Evolutionary conservation across 2,329 filamentous ascomycete genomes (phyloP).

Genomic region (Rhynchosporium graminicola): DNA sequence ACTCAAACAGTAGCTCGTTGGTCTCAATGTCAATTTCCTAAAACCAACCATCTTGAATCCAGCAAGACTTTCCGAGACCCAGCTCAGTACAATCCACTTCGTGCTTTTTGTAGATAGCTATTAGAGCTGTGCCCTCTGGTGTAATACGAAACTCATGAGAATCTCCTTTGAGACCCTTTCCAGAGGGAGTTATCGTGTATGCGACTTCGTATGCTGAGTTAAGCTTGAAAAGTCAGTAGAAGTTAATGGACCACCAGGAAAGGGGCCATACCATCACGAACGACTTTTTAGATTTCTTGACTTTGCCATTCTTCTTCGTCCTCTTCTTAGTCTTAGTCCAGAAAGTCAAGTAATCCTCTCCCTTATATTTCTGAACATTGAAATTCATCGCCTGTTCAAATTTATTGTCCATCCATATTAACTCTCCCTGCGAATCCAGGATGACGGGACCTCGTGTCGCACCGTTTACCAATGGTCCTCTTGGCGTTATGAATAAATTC

Average conservation of each 20-base stretch:
- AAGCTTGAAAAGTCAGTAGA: neutral
- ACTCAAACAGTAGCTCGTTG: slow-evolving; percentile 52
- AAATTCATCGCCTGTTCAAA: slow-evolving; percentile 21
- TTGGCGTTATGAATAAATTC: slow-evolving; percentile 23
- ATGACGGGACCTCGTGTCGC: slow-evolving; percentile 21
- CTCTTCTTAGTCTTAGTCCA: slow-evolving; percentile 19
- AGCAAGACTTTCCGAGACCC: slow-evolving; percentile 14
- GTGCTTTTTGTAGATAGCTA: slow-evolving; percentile 20
- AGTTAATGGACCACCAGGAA: neutral
- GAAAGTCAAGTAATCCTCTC: slow-evolving; percentile 22
- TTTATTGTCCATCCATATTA: slow-evolving; percentile 22
- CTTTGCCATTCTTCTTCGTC: slow-evolving; percentile 16
- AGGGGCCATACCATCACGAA: slow-evolving; percentile 15
- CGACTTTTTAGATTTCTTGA: slow-evolving; percentile 11
- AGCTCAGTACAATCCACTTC: slow-evolving; percentile 18
- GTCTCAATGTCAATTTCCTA: slow-evolving; percentile 55
- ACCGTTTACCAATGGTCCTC: slow-evolving; percentile 21
- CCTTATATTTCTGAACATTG: slow-evolving; percentile 20
- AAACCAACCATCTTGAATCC: slow-evolving; percentile 38
- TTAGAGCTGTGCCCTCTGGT: slow-evolving; percentile 20
- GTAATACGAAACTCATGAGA: slow-evolving; percentile 24
- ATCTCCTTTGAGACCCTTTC: slow-evolving; percentile 20
- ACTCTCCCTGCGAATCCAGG: slow-evolving; percentile 12
- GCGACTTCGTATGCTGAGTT: slow-evolving; percentile 13
- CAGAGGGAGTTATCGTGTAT: slow-evolving; percentile 13